Base-by-base conservation (phyloP, 2,329 filamentous ascomycete species). In the Chaetothyriales sp. region DNA sequence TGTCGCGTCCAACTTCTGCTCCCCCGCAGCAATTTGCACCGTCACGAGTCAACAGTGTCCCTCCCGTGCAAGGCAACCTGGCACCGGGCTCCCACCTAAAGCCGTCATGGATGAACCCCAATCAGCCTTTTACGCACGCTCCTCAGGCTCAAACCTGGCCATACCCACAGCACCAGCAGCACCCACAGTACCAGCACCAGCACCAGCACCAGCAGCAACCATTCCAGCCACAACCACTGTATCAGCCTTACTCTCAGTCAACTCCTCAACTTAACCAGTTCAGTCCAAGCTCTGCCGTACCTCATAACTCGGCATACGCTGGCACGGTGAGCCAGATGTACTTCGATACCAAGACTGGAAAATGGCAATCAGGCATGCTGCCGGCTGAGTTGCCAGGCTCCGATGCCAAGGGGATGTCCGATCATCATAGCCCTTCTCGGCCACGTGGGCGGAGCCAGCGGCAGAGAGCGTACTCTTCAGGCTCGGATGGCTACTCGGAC, bases 341-440 rank as follows among this genome's bases (percentile, higher is more conserved):
- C 44, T 45, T 50, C 19, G 54, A 56, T 44, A 46, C 45, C 18
- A 56, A 56, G 46, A 56, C 54, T 20, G 54, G 54, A 4, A 54
- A 48, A 44, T 45, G 50, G 37, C 52, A 50, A 18, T 29, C 43
- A 13, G 49, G 50, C 18, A 51, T 56, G 51, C 50, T 54, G 22
- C 54, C 54, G 19, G 49, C 49, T 4, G 54, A 56, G 22, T 46
- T 51, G 45, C 51, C 48, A 5, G 43, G 47, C 9, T 15, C 6
- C 46, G 3, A 40, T 15, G 33, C 10, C 5, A 46, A n/a, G 18
- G n/a, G 19, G 1, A 40, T 52, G 40, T 47, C 51, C 10, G 33
- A 40, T 40, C 10, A 40, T 40, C 15, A 40, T 15, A 13, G 33
- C 33, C 2, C 33, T 40, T 15, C 33, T 40, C 33, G 13, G 4